Evolutionary conservation across 1,284 basidiomycete species (phyloP).

Genomic region (Cryptococcus wingfieldii): DNA sequence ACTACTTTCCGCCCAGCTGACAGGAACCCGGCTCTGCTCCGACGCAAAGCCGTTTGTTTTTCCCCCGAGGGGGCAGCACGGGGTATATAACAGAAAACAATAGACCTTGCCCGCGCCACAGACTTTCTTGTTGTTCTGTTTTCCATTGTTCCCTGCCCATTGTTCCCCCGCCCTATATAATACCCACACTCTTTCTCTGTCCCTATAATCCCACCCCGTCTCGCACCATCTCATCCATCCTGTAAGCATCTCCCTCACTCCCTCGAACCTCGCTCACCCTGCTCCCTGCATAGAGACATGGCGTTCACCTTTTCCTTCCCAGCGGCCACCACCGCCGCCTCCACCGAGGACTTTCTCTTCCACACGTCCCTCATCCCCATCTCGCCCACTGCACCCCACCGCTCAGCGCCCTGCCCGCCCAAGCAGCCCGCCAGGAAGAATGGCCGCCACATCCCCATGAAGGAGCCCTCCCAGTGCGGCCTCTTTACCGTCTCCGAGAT

Average conservation of each 20-base stretch:
- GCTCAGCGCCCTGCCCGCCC: constrained; percentile 25
- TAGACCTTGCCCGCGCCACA: no score
- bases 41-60: no score
- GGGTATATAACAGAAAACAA: no score
- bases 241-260: no score
- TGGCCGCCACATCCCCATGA: constrained; percentile 27
- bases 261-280: background rate
- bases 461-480: constrained; percentile 26
- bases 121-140: no score
- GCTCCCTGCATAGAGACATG: background rate
- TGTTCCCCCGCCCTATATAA: no score
- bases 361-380: constrained; percentile 6
- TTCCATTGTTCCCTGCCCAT: no score
- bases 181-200: no score
- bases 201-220: background rate
- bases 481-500: constrained; percentile 36
- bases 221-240: no score
- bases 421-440: constrained; percentile 22
- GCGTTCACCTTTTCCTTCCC: background rate
- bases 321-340: background rate
- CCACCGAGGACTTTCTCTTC: background rate
- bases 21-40: no score
- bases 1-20: no score
- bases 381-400: constrained; percentile 26
- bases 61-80: no score